Conservation (phyloP, 495 filamentous ascomycete species). For the Talaromyces ruber region DNA sequence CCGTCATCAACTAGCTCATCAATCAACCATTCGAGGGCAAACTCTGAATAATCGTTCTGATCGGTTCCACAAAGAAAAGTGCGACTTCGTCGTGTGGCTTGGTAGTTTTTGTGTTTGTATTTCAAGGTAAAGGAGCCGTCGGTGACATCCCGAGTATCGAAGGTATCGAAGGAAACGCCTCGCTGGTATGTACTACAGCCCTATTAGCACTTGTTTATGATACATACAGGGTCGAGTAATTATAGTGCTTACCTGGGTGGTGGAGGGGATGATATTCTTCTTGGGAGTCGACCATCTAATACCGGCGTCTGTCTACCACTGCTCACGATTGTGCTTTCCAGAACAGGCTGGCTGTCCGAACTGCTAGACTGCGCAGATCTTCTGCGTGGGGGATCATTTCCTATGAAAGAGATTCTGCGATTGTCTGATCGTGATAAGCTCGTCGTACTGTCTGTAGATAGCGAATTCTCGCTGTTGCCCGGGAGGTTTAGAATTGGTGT, state of each 20-base stretch:
- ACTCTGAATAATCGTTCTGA: slow-evolving; percentile 92
- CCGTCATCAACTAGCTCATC: slow-evolving; percentile 95
- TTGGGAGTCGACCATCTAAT: slow-evolving; percentile 2
- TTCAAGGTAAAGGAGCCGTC: slow-evolving; percentile 80
- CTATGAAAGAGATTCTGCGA: slow-evolving; percentile 15
- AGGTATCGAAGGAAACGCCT: slow-evolving; percentile 87
- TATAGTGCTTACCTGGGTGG: slow-evolving; percentile 17
- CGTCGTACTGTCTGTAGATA: background rate
- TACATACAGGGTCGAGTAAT: background rate
- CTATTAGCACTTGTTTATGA: background rate
- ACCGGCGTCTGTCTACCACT: slow-evolving; percentile 18
- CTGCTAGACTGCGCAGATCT: slow-evolving; percentile 37
- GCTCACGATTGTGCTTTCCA: slow-evolving; percentile 17
- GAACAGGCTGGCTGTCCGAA: slow-evolving; percentile 21
- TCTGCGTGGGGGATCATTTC: slow-evolving; percentile 19
- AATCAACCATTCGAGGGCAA: slow-evolving; percentile 88
- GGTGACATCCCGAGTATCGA: slow-evolving; percentile 73
- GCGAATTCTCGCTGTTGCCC: slow-evolving; percentile 22
- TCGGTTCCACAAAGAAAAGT: slow-evolving; percentile 94
- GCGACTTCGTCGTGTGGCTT: slow-evolving; percentile 70
- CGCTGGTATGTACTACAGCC: slow-evolving; percentile 35
- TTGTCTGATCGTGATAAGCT: slow-evolving; percentile 12
- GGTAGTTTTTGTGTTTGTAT: slow-evolving; percentile 83
- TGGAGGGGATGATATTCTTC: slow-evolving; percentile 17
- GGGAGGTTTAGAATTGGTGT: slow-evolving; percentile 46